Percentiles rank a stretch among this genome's conserved stretches.
phyloP scores from a whole-genome alignment of 2,329 filamentous ascomycete species.

The Monilinia aucupariae region DNA sequence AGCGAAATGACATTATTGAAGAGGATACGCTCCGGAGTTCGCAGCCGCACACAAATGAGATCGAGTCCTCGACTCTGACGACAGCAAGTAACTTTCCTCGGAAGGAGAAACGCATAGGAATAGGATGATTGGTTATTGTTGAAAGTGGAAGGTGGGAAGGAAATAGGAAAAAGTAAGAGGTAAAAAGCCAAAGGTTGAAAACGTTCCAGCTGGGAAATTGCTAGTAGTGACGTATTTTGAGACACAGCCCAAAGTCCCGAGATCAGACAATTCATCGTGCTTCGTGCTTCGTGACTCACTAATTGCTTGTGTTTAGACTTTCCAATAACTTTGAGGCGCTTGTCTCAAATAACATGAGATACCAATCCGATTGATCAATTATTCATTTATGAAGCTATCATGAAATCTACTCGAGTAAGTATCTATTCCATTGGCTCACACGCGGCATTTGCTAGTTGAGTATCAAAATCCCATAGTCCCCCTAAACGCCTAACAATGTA shows the following conservation, averaged over 20 bases:
- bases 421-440: background rate
- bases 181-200: no score
- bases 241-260: conserved; percentile 5
- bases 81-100: background rate
- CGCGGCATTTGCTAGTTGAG: conserved; percentile 6
- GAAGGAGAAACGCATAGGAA: background rate
- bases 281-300: background rate
- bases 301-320: background rate
- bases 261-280: background rate
- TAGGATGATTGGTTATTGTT: no score
- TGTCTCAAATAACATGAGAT: conserved; percentile 3
- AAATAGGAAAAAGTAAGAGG: no score
- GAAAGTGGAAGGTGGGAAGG: no score
- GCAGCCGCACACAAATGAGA: background rate
- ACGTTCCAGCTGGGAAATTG: conserved; percentile 8
- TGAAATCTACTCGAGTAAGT: conserved; percentile 6
- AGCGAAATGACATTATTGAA: conserved; percentile 1
- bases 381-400: conserved; percentile 2
- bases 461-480: conserved; percentile 10
- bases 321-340: background rate
- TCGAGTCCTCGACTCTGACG: background rate
- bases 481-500: conserved; percentile 23
- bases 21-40: background rate
- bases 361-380: conserved; percentile 13
- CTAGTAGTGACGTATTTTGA: conserved; percentile 9